A percentile compares a stretch with the other conserved stretches of the same genome.
phyloP scores from a whole-genome alignment of 2,329 filamentous ascomycete species.

The Fusarium citri region DNA sequence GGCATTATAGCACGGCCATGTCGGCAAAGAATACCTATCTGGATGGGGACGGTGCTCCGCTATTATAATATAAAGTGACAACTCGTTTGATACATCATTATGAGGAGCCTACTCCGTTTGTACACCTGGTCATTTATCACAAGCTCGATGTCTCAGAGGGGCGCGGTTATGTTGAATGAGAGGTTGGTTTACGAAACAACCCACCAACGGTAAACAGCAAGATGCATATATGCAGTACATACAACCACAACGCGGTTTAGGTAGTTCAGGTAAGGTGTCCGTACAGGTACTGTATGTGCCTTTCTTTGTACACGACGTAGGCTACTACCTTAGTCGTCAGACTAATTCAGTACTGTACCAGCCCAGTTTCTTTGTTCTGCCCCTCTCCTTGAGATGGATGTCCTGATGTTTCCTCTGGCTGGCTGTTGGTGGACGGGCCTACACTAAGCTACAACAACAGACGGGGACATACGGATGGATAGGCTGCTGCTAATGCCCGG shows the following conservation, averaged over 20 bases:
- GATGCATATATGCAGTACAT: constrained; percentile 1
- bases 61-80: background rate
- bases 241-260: constrained; percentile 2
- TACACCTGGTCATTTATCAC: constrained; percentile 15
- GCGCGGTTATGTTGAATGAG: background rate
- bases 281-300: too few species aligned
- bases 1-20: background rate
- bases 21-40: background rate
- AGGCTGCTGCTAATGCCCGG: background rate
- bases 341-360: background rate
- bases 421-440: background rate
- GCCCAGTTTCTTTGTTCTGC: constrained; percentile 17
- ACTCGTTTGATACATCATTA: constrained; percentile 17
- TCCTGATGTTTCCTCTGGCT: background rate
- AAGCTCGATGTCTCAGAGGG: constrained; percentile 5
- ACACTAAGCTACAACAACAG: background rate
- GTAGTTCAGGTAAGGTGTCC: background rate
- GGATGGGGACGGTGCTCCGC: background rate
- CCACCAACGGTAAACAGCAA: background rate
- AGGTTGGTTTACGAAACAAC: constrained; percentile 10
- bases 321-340: background rate
- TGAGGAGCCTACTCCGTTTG: background rate
- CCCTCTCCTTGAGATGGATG: background rate
- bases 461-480: too few species aligned
- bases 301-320: background rate